Conservation (phyloP, 2,329 filamentous ascomycete genomes). For the Venturia aucupariae region DNA sequence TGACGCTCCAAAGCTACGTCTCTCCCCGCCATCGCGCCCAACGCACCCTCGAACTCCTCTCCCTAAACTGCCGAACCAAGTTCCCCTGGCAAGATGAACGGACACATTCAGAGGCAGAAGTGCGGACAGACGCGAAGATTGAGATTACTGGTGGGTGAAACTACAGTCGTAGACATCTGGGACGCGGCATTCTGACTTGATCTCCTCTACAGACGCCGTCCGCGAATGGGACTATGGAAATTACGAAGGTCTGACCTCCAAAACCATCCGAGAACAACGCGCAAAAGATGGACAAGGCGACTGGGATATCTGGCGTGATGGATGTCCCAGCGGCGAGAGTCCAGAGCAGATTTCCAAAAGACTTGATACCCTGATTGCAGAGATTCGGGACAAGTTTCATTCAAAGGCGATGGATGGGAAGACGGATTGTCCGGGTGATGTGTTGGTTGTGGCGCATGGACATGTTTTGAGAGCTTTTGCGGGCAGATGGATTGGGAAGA, state of each 20-base stretch:
- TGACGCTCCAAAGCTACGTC: constrained; percentile 51
- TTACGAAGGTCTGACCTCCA: constrained; percentile 49
- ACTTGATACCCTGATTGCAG: constrained; percentile 61
- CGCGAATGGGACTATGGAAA: constrained; percentile 55
- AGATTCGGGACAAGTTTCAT: constrained; percentile 50
- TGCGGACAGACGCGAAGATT: constrained; percentile 34
- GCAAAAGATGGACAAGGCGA: constrained; percentile 42
- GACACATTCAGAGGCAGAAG: constrained; percentile 19
- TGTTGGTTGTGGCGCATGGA: constrained; percentile 75
- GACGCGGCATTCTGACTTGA: neutral
- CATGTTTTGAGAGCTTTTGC: constrained; percentile 78
- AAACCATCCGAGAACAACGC: constrained; percentile 42
- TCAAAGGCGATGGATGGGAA: constrained; percentile 19
- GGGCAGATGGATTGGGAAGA: constrained; percentile 68
- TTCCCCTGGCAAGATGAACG: constrained; percentile 57
- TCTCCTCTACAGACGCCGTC: constrained; percentile 33
- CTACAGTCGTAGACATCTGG: neutral
- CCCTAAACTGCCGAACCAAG: constrained; percentile 57
- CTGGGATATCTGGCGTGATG: constrained; percentile 85
- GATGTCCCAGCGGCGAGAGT: constrained; percentile 73
- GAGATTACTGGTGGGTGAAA: constrained; percentile 27
- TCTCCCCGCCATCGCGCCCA: constrained; percentile 79
- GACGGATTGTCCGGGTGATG: constrained; percentile 45
- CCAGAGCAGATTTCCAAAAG: constrained; percentile 62
- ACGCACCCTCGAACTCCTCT: constrained; percentile 79